These are phyloP conservation scores for Penicillium subrubescens DNA, from an alignment of 495 filamentous ascomycete species.

Conservation along the genomic window DNA sequence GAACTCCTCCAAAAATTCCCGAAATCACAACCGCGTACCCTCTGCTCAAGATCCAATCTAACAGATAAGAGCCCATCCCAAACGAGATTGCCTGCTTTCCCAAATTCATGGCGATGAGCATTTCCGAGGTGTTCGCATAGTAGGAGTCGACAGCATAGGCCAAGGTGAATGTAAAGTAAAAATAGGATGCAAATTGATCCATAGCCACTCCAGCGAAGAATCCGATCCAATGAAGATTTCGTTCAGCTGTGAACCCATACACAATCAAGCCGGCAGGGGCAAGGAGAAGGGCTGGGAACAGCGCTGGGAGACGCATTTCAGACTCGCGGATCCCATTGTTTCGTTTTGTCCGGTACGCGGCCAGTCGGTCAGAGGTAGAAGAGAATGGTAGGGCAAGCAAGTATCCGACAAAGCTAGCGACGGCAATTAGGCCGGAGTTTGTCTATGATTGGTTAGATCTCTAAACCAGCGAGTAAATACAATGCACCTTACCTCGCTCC, in stretches of 20 bases:
- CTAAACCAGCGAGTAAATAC: neutral
- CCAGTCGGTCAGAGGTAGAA: constrained; percentile 56
- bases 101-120: constrained; percentile 69
- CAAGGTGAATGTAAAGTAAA: constrained; percentile 62
- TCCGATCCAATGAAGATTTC: constrained; percentile 56
- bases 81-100: constrained; percentile 68
- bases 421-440: constrained; percentile 57
- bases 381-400: constrained; percentile 58
- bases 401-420: constrained; percentile 55
- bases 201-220: constrained; percentile 58
- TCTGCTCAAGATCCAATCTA: constrained; percentile 57
- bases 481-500: constrained; percentile 35
- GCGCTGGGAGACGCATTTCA: constrained; percentile 61
- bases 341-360: constrained; percentile 54
- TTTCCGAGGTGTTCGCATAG: constrained; percentile 58
- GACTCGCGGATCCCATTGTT: constrained; percentile 61
- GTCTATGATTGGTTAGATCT: constrained; percentile 31
- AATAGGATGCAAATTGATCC: constrained; percentile 54
- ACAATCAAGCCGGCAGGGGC: constrained; percentile 56
- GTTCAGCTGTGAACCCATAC: constrained; percentile 57
- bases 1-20: constrained; percentile 56
- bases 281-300: constrained; percentile 56
- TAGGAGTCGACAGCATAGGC: constrained; percentile 63
- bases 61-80: constrained; percentile 59
- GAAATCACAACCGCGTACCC: constrained; percentile 62